These are phyloP conservation scores for Dictyostelium intermedium DNA, from an alignment of 78 protist species.

Conservation along the genomic window DNA sequence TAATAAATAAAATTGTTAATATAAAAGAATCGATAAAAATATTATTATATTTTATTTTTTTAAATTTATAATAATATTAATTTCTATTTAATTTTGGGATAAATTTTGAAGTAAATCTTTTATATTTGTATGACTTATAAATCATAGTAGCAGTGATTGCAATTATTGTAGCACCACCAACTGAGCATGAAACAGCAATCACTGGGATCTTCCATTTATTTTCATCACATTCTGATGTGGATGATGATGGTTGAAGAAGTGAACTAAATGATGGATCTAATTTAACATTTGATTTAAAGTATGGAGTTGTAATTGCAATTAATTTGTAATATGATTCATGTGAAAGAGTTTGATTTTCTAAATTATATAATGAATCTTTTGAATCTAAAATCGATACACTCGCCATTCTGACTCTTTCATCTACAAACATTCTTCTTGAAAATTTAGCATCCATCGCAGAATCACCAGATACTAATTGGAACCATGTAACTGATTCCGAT, in stretches of 20 bases:
- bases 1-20: no score
- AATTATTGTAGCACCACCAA: constrained; percentile 13
- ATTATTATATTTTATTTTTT: neutral
- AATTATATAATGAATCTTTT: constrained; percentile 10
- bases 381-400: neutral
- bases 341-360: neutral
- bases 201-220: constrained; percentile 31
- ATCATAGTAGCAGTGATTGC: neutral
- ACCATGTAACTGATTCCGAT: constrained; percentile 27
- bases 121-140: neutral
- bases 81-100: neutral
- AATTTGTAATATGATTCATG: neutral
- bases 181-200: constrained; percentile 7
- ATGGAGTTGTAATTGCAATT: constrained; percentile 7
- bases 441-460: constrained; percentile 25
- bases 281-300: neutral
- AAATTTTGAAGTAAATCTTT: neutral
- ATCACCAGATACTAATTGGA: constrained; percentile 17
- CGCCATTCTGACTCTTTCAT: neutral
- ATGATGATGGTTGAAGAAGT: neutral
- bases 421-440: constrained; percentile 40
- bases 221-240: neutral
- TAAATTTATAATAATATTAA: no score
- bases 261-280: constrained; percentile 39
- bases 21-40: no score